Conservation (phyloP, 2,329 filamentous ascomycete species). For the Trichocomaceae sp. region DNA sequence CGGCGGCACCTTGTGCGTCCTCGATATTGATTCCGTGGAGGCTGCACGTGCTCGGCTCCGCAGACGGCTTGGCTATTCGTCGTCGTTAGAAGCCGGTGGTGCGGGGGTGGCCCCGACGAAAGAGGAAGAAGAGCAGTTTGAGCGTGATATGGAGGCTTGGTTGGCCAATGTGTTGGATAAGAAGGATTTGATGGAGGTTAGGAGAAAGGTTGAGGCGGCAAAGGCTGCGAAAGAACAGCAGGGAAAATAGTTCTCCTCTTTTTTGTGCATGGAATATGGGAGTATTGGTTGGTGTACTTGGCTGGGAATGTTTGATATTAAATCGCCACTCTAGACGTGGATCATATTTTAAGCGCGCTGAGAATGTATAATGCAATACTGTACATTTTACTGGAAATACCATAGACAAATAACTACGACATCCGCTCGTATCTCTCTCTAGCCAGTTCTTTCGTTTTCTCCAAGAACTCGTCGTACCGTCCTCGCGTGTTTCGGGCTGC, state of each 20-base stretch:
- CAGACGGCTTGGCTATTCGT: slow-evolving; percentile 48
- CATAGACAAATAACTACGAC: slow-evolving; percentile 16
- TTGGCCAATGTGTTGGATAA: slow-evolving; percentile 43
- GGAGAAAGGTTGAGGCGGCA: slow-evolving; percentile 24
- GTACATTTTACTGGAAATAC: background rate
- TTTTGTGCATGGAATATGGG: background rate
- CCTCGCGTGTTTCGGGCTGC: slow-evolving; percentile 43
- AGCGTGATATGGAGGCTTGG: slow-evolving; percentile 51
- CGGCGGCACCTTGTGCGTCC: slow-evolving; percentile 67
- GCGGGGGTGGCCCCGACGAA: slow-evolving; percentile 25
- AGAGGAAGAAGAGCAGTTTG: slow-evolving; percentile 48
- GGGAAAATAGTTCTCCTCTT: background rate
- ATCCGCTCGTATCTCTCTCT: slow-evolving; percentile 44
- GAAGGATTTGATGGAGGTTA: slow-evolving; percentile 41
- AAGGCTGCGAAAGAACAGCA: slow-evolving; percentile 15
- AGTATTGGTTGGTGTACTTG: background rate
- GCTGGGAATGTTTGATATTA: background rate
- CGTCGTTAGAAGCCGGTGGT: slow-evolving; percentile 25
- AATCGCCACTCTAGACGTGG: background rate
- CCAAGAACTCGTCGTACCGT: slow-evolving; percentile 43
- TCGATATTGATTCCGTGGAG: slow-evolving; percentile 65
- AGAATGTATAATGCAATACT: background rate
- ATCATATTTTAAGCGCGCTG: background rate
- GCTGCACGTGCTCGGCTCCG: slow-evolving; percentile 58
- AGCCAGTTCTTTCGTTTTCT: slow-evolving; percentile 42